Conservation (phyloP, 768 basidiomycete species). For the Kwoniella sp. region DNA sequence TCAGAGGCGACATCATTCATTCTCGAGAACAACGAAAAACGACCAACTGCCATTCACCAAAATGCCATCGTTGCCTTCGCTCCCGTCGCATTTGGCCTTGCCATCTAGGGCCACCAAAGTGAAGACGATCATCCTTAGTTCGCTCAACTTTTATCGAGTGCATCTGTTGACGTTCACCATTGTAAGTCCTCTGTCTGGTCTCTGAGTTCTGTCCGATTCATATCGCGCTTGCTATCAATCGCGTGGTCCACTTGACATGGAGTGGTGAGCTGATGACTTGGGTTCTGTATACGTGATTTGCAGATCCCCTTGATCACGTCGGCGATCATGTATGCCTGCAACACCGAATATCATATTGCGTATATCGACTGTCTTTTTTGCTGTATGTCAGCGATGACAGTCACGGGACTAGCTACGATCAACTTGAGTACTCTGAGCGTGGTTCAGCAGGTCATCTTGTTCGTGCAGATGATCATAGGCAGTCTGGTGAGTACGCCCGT, state of each 20-base stretch:
- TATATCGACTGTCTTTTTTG: constrained; percentile 57
- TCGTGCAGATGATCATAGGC: constrained; percentile 64
- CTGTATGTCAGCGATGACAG: constrained; percentile 55
- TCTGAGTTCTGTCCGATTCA: too few relatives aligned
- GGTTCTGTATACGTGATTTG: too few relatives aligned
- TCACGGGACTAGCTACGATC: constrained; percentile 55
- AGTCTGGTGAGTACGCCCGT: constrained; percentile 37
- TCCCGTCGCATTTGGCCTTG: constrained; percentile 27
- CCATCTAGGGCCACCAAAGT: constrained; percentile 22
- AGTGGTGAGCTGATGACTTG: too few relatives aligned
- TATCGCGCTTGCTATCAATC: too few relatives aligned
- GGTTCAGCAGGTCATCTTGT: constrained; percentile 54
- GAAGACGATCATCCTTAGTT: constrained; percentile 26
- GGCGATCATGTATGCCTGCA: constrained; percentile 77
- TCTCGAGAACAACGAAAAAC: too few relatives aligned
- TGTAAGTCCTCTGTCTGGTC: constrained; percentile 31
- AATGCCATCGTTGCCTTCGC: constrained; percentile 22
- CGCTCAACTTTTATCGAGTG: constrained; percentile 61
- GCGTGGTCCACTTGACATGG: too few relatives aligned
- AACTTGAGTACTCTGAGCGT: constrained; percentile 54
- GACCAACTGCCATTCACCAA: neutral
- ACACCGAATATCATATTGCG: constrained; percentile 60
- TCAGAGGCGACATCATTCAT: too few relatives aligned
- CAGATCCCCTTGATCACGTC: constrained; percentile 76
- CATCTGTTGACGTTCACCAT: constrained; percentile 59